Percentiles rank a stretch among this genome's conserved stretches.
Conservation (phyloP, 192 early-diverging fungal genomes). For the Podila epigama region DNA sequence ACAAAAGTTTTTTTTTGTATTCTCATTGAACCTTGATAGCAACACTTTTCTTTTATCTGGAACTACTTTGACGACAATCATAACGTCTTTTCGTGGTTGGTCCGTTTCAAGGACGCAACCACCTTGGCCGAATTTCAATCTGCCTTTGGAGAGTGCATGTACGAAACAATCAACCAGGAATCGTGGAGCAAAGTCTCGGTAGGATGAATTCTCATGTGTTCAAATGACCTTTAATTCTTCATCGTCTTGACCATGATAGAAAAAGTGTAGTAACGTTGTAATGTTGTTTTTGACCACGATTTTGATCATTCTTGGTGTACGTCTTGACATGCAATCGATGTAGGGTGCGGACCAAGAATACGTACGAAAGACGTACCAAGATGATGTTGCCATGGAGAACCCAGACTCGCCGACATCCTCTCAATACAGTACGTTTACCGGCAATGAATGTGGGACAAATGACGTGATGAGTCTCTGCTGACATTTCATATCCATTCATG, state of each 20-base stretch:
- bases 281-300: not conserved
- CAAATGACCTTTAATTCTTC: not conserved
- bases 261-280: too few relatives aligned
- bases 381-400: conserved; percentile 74
- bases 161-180: conserved; percentile 73
- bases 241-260: too few relatives aligned
- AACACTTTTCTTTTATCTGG: conserved; percentile 82
- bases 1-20: not conserved
- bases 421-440: not conserved
- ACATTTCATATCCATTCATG: not conserved
- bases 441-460: not conserved
- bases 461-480: not conserved
- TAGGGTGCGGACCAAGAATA: conserved; percentile 75
- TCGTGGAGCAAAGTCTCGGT: conserved; percentile 69
- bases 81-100: conserved; percentile 76
- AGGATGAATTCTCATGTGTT: not conserved
- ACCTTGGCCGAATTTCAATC: conserved; percentile 67
- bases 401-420: conserved; percentile 10
- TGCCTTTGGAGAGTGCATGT: conserved; percentile 75
- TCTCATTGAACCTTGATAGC: conserved; percentile 7
- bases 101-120: conserved; percentile 65
- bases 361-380: conserved; percentile 75
- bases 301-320: not conserved
- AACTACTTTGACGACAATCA: conserved; percentile 68
- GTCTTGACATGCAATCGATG: not conserved